A percentile compares a stretch with the other conserved stretches of the same genome.
phyloP scores from a whole-genome alignment of 495 filamentous ascomycete genomes.

The Xylaria longipes region DNA sequence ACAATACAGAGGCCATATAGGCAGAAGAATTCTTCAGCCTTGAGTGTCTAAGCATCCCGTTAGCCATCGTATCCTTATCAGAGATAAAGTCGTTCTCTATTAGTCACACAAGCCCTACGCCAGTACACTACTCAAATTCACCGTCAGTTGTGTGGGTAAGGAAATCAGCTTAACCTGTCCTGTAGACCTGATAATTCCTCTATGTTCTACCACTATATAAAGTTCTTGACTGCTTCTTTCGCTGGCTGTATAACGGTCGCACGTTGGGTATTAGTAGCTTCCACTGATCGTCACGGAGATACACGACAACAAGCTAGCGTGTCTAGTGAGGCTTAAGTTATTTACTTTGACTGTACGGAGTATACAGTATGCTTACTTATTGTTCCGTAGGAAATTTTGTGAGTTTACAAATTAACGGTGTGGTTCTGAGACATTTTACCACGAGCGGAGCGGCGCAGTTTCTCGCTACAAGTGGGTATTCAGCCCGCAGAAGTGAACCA shows the following conservation, averaged over 20 bases:
- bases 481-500: not conserved
- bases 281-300: not conserved
- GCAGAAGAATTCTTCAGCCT: not conserved
- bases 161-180: not conserved
- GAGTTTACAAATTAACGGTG: not conserved
- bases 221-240: constrained; percentile 1
- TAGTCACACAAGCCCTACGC: not conserved
- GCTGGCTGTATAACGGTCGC: constrained; percentile 1
- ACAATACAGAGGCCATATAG: not conserved
- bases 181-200: not conserved
- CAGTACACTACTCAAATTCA: not conserved
- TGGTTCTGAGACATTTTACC: not conserved
- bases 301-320: constrained; percentile 10
- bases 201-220: not conserved
- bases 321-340: not conserved
- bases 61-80: no score
- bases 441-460: not conserved
- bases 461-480: constrained; percentile 9
- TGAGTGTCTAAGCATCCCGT: no score
- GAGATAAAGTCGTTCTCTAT: not conserved
- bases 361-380: not conserved
- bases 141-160: constrained; percentile 4
- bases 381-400: not conserved
- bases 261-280: constrained; percentile 3
- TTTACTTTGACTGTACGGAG: not conserved